These are phyloP conservation scores for Cornus florida DNA, from an alignment of 148 eudicot species.

Conservation along the genomic window DNA sequence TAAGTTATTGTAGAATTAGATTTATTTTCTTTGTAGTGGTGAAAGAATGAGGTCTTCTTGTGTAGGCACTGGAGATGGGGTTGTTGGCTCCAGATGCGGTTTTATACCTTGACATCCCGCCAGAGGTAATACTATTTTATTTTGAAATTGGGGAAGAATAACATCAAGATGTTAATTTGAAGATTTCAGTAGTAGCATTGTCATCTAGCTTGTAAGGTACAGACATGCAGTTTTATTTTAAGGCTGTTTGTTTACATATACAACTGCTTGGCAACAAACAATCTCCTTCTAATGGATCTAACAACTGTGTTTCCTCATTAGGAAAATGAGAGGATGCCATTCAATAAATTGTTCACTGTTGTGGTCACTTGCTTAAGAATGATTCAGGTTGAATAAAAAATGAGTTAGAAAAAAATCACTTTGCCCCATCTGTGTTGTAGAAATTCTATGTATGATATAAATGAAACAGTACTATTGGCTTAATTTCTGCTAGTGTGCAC, in stretches of 20 bases:
- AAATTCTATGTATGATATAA: not conserved
- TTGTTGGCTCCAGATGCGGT: constrained; percentile 93
- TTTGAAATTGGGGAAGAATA: not conserved
- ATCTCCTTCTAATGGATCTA: not conserved
- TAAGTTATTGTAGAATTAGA: not conserved
- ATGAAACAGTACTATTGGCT: too few species aligned
- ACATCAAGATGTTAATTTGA: not conserved
- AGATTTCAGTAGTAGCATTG: not conserved
- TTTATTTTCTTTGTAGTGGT: not conserved
- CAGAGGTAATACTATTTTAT: constrained; percentile 57
- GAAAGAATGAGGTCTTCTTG: constrained; percentile 12
- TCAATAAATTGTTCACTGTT: not conserved
- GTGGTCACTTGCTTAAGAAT: not conserved
- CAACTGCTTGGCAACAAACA: too few species aligned
- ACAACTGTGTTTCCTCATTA: not conserved
- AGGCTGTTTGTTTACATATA: too few species aligned
- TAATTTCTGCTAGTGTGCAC: too few species aligned
- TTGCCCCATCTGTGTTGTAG: not conserved
- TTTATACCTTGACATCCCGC: constrained; percentile 84
- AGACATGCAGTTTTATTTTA: too few species aligned
- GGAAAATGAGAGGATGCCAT: not conserved
- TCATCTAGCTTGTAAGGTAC: not conserved
- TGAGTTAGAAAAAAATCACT: not conserved
- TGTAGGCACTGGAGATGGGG: constrained; percentile 89
- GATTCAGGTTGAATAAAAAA: not conserved